Evolutionary conservation across 2,329 filamentous ascomycete genomes (phyloP).

Genomic region (Colletotrichum sp.): DNA sequence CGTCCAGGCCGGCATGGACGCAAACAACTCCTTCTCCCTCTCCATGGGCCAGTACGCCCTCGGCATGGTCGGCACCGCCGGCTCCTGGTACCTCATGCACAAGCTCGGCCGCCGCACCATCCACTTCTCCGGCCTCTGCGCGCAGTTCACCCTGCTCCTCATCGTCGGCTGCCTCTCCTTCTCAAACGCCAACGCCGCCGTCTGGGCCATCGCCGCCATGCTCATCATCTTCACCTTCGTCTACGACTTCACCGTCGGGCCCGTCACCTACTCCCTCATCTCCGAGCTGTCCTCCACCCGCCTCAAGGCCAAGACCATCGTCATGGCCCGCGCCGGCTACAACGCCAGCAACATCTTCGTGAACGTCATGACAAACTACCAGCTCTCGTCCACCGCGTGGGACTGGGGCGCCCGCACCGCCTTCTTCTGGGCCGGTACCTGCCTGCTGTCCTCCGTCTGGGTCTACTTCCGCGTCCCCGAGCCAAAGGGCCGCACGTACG

Average conservation of each 20-base stretch:
- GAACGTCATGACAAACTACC: slow-evolving; percentile 54
- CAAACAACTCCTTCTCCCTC: slow-evolving; percentile 47
- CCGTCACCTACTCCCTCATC: slow-evolving; percentile 56
- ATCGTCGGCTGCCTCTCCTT: slow-evolving; percentile 46
- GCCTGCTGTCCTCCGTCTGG: slow-evolving; percentile 53
- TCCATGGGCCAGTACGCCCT: slow-evolving; percentile 55
- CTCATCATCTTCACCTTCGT: slow-evolving; percentile 58
- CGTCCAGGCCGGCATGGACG: slow-evolving; percentile 49
- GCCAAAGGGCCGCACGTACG: slow-evolving; percentile 53
- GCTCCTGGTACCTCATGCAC: slow-evolving; percentile 56
- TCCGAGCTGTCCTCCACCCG: slow-evolving; percentile 59
- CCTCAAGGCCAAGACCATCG: slow-evolving; percentile 60
- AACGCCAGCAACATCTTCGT: slow-evolving; percentile 56
- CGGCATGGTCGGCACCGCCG: slow-evolving; percentile 54
- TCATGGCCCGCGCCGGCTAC: slow-evolving; percentile 52
- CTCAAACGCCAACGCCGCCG: slow-evolving; percentile 32
- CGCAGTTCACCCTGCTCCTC: slow-evolving; percentile 43
- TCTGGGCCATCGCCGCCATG: slow-evolving; percentile 51
- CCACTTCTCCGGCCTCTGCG: slow-evolving; percentile 50
- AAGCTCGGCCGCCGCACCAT: slow-evolving; percentile 55
- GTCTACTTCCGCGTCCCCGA: slow-evolving; percentile 59
- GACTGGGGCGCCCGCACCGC: slow-evolving; percentile 54
- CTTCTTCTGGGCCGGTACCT: slow-evolving; percentile 53
- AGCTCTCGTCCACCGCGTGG: slow-evolving; percentile 50
- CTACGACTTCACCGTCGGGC: slow-evolving; percentile 61